A percentile compares a stretch with the other conserved stretches of the same genome.
phyloP scores from a whole-genome alignment of 2,329 filamentous ascomycete species.

The Cladosporium colombiae region DNA sequence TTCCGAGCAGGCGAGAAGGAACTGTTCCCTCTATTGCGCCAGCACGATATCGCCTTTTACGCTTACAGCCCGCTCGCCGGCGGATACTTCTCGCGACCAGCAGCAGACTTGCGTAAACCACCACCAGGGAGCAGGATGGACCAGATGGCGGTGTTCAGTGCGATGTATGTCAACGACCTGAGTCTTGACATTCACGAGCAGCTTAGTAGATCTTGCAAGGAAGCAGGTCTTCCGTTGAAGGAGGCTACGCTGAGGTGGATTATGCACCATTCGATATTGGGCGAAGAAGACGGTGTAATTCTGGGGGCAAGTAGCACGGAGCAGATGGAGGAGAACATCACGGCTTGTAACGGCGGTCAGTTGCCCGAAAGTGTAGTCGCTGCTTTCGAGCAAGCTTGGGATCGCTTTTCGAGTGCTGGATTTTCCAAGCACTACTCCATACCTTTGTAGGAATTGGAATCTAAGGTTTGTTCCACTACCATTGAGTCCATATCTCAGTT shows the following conservation, averaged over 20 bases:
- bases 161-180: conserved; percentile 46
- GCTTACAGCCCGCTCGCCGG: conserved; percentile 41
- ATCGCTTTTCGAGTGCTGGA: conserved; percentile 10
- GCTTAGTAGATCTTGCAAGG: conserved; percentile 37
- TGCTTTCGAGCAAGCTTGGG: conserved; percentile 27
- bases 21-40: conserved; percentile 47
- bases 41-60: conserved; percentile 47
- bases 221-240: conserved; percentile 43
- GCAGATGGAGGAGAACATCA: conserved; percentile 37
- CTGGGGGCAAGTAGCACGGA: conserved; percentile 39
- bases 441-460: no score
- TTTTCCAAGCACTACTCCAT: conserved; percentile 14
- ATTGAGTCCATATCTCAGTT: no score
- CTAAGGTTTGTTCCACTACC: no score
- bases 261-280: conserved; percentile 46
- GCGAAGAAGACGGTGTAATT: conserved; percentile 41
- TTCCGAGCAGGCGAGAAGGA: conserved; percentile 45
- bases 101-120: conserved; percentile 38
- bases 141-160: conserved; percentile 37
- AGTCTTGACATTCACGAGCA: conserved; percentile 47
- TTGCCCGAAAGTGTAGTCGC: conserved; percentile 30
- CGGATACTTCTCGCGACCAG: conserved; percentile 43
- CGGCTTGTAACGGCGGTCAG: conserved; percentile 30
- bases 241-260: conserved; percentile 51
- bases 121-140: conserved; percentile 31